A percentile compares a stretch with the other conserved stretches of the same genome.
Conservation (phyloP, 306 rosid genomes). For the Begonia fuchsioides region DNA sequence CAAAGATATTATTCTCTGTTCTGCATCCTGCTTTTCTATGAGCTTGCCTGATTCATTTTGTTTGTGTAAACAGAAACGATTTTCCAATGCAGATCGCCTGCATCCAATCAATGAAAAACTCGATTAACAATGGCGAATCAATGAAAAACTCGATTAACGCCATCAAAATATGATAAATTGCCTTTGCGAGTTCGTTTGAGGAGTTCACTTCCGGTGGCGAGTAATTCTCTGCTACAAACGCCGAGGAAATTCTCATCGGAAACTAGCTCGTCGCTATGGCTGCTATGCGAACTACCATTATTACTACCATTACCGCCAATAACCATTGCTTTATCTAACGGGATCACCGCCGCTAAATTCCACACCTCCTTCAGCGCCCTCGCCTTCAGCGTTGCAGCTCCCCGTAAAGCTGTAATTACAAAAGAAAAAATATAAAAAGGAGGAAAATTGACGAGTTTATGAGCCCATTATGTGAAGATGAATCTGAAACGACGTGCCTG, state of each 20-base stretch:
- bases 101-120: conserved; percentile 2
- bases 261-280: conserved; percentile 54
- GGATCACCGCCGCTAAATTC: conserved; percentile 82
- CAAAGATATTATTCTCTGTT: conserved; percentile 8
- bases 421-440: neutral
- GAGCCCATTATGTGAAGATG: too few species aligned
- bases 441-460: too few species aligned
- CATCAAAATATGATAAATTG: conserved; percentile 5
- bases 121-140: too few species aligned
- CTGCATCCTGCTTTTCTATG: neutral
- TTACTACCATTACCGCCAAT: conserved; percentile 15
- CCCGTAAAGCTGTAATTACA: conserved; percentile 57
- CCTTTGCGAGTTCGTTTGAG: conserved; percentile 93
- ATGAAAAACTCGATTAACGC: too few species aligned
- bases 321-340: conserved; percentile 51
- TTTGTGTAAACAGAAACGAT: conserved; percentile 76
- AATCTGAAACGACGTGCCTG: conserved; percentile 23
- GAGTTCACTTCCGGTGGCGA: conserved; percentile 70
- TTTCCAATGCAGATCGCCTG: conserved; percentile 99
- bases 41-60: conserved; percentile 52
- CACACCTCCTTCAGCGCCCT: conserved; percentile 87
- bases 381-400: conserved; percentile 94
- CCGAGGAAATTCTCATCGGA: conserved; percentile 61
- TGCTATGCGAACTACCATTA: conserved; percentile 37
- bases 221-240: conserved; percentile 49